phyloP scores from a whole-genome alignment of 768 basidiomycete genomes.

The Suillus fuscotomentosus region DNA sequence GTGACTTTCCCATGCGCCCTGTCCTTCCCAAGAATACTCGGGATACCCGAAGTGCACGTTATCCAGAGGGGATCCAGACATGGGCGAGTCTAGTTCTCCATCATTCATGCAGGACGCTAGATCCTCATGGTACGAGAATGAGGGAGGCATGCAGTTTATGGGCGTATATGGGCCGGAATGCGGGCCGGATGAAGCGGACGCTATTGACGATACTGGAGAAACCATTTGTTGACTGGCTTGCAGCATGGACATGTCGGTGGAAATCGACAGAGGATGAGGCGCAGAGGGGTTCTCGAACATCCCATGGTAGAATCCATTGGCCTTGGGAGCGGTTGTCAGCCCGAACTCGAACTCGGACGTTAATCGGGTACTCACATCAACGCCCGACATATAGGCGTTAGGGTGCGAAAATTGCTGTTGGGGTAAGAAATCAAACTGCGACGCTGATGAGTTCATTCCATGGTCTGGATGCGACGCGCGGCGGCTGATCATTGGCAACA shows the following conservation, averaged over 20 bases:
- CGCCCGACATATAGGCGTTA: conserved; percentile 22
- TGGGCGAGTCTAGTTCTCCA: conserved; percentile 14
- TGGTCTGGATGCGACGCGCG: conserved; percentile 54
- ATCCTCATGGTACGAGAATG: conserved; percentile 24
- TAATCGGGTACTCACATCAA: conserved; percentile 39
- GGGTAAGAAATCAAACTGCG: conserved; percentile 58
- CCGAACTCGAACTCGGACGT: conserved; percentile 4
- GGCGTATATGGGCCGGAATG: conserved; percentile 52
- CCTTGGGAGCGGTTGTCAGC: conserved; percentile 28
- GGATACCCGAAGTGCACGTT: conserved; percentile 28
- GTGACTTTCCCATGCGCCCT: conserved; percentile 34
- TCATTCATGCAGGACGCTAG: conserved; percentile 1
- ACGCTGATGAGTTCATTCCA: conserved; percentile 37
- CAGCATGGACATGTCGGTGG: conserved; percentile 34
- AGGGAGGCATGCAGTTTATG: conserved; percentile 13
- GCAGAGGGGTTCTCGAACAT: conserved; percentile 38
- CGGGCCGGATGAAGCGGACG: conserved; percentile 48
- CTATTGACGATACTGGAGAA: conserved; percentile 50
- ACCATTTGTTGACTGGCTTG: conserved; percentile 45
- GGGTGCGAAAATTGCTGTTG: conserved; percentile 36
- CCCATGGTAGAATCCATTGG: conserved; percentile 48
- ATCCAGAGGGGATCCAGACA: conserved; percentile 23
- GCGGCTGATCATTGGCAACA: conserved; percentile 55
- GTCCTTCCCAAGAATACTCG: conserved; percentile 31
- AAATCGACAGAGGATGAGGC: conserved; percentile 45